Percentiles rank a stretch among this genome's conserved stretches.
These are phyloP conservation scores for Graphilbum ipis-grandicollis DNA, from an alignment of 2,329 filamentous ascomycete species.

Conservation along the genomic window DNA sequence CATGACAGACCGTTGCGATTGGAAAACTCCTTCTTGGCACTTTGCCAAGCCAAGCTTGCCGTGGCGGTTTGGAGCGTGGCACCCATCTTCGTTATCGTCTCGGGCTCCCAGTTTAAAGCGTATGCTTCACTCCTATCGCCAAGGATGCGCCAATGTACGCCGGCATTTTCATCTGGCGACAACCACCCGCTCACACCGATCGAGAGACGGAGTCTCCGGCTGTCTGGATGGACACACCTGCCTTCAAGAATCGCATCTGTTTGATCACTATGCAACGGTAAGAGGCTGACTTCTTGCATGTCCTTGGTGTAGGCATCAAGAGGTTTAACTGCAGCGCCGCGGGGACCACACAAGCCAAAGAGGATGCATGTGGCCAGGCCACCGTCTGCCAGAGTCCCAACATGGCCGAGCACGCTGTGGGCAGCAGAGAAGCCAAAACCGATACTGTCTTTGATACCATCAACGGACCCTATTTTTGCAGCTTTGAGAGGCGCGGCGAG, in stretches of 20 bases:
- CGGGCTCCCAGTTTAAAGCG: conserved; percentile 67
- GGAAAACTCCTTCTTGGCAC: conserved; percentile 37
- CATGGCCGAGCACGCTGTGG: conserved; percentile 59
- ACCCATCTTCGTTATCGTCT: conserved; percentile 61
- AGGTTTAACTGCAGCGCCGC: conserved; percentile 60
- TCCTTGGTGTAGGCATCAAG: conserved; percentile 79
- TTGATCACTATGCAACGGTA: conserved; percentile 46
- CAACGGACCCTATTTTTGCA: conserved; percentile 62
- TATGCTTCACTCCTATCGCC: conserved; percentile 63
- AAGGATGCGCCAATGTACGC: conserved; percentile 62
- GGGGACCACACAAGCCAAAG: conserved; percentile 80
- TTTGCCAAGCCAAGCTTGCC: conserved; percentile 63
- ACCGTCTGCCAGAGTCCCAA: conserved; percentile 68
- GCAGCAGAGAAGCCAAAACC: conserved; percentile 50
- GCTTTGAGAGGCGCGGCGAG: conserved; percentile 62
- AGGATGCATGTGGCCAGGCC: conserved; percentile 65
- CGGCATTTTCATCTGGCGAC: conserved; percentile 51
- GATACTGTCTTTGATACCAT: conserved; percentile 43
- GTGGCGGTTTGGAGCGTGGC: conserved; percentile 61
- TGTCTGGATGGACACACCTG: conserved; percentile 32
- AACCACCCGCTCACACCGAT: conserved; percentile 76
- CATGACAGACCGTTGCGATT: conserved; percentile 26
- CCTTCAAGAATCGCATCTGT: conserved; percentile 27
- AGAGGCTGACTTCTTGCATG: conserved; percentile 74
- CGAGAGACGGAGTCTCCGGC: conserved; percentile 60